These are phyloP conservation scores for Amanita exitialis DNA, from an alignment of 768 basidiomycete species.

Conservation along the genomic window DNA sequence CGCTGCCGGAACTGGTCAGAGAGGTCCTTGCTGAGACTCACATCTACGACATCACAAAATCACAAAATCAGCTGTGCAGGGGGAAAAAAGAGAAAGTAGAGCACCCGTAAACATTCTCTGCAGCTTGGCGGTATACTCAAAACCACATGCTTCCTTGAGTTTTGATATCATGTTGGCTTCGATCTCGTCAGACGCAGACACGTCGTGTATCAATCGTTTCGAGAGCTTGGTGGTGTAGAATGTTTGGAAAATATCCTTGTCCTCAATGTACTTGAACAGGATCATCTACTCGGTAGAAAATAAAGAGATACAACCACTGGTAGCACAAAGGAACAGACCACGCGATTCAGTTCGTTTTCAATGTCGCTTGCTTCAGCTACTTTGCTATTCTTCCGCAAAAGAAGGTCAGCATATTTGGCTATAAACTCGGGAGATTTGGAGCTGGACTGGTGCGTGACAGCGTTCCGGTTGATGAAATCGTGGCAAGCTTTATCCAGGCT, in stretches of 20 bases:
- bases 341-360: conserved; percentile 83
- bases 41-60: conserved; percentile 41
- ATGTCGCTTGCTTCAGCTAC: conserved; percentile 86
- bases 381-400: conserved; percentile 93
- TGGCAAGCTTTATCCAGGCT: conserved; percentile 91
- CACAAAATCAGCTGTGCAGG: background rate
- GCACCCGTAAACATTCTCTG: conserved; percentile 82
- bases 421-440: conserved; percentile 88
- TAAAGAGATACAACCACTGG: conserved; percentile 20
- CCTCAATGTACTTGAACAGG: conserved; percentile 95
- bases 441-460: conserved; percentile 76
- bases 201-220: conserved; percentile 83
- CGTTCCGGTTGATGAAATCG: conserved; percentile 91
- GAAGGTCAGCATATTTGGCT: conserved; percentile 83
- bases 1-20: conserved; percentile 93
- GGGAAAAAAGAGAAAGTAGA: background rate
- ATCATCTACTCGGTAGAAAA: conserved; percentile 62
- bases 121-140: conserved; percentile 94
- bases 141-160: conserved; percentile 92
- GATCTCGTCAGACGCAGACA: conserved; percentile 91
- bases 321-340: conserved; percentile 44
- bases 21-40: conserved; percentile 90
- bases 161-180: conserved; percentile 98
- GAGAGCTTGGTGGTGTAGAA: conserved; percentile 95
- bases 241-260: conserved; percentile 98